A percentile compares a stretch with the other conserved stretches of the same genome.
Evolutionary conservation across 441 rosid species (phyloP).

Genomic region (Syzygium malaccense): DNA sequence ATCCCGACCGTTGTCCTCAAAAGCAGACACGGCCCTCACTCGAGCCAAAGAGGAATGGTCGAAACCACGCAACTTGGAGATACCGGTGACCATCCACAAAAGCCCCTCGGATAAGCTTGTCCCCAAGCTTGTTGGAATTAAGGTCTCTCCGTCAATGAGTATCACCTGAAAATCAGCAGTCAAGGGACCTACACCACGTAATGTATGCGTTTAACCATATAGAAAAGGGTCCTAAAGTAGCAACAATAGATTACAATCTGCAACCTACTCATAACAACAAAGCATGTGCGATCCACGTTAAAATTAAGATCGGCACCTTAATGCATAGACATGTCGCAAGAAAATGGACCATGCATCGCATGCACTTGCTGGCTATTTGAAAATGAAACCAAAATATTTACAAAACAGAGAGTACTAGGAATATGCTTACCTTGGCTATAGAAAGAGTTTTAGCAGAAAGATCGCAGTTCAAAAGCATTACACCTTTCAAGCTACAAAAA

Average conservation of each 20-base stretch:
- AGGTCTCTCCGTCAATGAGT: constrained; percentile 39
- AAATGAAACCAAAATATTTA: not conserved
- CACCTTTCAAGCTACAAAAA: constrained; percentile 61
- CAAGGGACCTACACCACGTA: not conserved
- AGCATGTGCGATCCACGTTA: not conserved
- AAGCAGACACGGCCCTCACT: constrained; percentile 45
- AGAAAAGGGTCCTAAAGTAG: not conserved
- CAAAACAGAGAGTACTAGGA: not conserved
- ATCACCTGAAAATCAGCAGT: constrained; percentile 32
- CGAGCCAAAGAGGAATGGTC: constrained; percentile 44
- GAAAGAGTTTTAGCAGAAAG: constrained; percentile 43
- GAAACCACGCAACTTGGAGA: constrained; percentile 50
- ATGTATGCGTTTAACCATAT: not conserved
- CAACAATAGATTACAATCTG: not conserved
- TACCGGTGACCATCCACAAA: constrained; percentile 75
- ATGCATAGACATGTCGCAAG: not conserved
- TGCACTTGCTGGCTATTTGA: not conserved
- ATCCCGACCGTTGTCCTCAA: constrained; percentile 1
- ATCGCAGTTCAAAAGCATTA: constrained; percentile 53
- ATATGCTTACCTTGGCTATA: constrained; percentile 48
- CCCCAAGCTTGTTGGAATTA: constrained; percentile 65
- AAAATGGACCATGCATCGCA: not conserved
- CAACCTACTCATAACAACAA: not conserved
- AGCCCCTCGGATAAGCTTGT: constrained; percentile 28
- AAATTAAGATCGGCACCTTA: not conserved